phyloP scores from a whole-genome alignment of 441 rosid species.

The Pelargonium fulgidum region DNA sequence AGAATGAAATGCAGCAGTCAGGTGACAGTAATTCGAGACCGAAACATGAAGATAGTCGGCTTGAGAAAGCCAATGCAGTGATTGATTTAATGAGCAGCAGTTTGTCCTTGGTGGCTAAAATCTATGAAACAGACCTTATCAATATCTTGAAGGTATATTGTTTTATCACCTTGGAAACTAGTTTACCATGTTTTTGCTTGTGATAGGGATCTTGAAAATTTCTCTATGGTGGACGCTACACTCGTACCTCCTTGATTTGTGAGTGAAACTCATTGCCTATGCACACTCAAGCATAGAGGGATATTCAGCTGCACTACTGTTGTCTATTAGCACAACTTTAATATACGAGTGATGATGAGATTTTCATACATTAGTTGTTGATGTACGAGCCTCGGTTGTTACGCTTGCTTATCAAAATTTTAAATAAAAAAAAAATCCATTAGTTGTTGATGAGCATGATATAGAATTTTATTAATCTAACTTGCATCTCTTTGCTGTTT shows the following conservation, averaged over 20 bases:
- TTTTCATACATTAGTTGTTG: neutral
- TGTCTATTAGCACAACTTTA: too few species aligned
- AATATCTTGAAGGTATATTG: conserved; percentile 84
- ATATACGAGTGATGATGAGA: too few species aligned
- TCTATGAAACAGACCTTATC: conserved; percentile 81
- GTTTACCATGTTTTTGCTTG: neutral
- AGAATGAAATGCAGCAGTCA: conserved; percentile 61
- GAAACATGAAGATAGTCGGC: conserved; percentile 47
- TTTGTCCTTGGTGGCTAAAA: conserved; percentile 73
- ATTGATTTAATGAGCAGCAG: conserved; percentile 95
- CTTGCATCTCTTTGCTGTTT: conserved; percentile 23
- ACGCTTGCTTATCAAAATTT: too few species aligned
- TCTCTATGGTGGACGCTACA: too few species aligned
- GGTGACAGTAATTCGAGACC: conserved; percentile 35
- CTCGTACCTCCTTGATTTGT: too few species aligned
- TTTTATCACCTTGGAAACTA: conserved; percentile 13
- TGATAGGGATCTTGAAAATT: too few species aligned
- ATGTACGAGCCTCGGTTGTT: neutral
- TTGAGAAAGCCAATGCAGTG: conserved; percentile 88
- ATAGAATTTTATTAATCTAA: neutral
- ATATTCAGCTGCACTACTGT: too few species aligned
- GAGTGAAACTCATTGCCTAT: too few species aligned
- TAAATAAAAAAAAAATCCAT: too few species aligned
- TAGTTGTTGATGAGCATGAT: neutral
- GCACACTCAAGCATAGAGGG: too few species aligned